phyloP scores from a whole-genome alignment of 768 basidiomycete species.

The Mycena rebaudengoi region DNA sequence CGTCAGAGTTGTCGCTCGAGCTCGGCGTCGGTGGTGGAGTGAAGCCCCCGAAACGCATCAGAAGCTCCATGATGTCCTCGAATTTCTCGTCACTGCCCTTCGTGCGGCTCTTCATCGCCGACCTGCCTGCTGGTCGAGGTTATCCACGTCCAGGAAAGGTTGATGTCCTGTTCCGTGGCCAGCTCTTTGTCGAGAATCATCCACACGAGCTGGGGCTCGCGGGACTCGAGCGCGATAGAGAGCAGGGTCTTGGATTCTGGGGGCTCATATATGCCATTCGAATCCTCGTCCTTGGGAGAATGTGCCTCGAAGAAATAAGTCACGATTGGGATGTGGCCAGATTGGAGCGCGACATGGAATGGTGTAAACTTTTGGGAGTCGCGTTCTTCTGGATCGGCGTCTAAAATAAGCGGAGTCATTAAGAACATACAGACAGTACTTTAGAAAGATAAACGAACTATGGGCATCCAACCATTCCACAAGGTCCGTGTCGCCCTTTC shows the following conservation, averaged over 20 bases:
- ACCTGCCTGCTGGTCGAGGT: constrained; percentile 46
- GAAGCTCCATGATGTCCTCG: constrained; percentile 60
- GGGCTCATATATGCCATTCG: constrained; percentile 54
- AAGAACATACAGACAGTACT: constrained; percentile 6
- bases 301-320: constrained; percentile 70
- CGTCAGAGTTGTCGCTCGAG: constrained; percentile 22
- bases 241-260: constrained; percentile 56
- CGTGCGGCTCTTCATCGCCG: constrained; percentile 31
- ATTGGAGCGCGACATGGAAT: constrained; percentile 70
- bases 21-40: constrained; percentile 50
- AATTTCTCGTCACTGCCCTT: constrained; percentile 48
- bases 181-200: constrained; percentile 69
- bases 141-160: constrained; percentile 58
- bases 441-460: constrained; percentile 50
- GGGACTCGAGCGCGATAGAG: constrained; percentile 64
- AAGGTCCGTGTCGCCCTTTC: constrained; percentile 62
- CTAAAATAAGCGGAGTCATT: constrained; percentile 45
- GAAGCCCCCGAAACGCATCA: constrained; percentile 61
- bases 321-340: constrained; percentile 60
- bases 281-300: constrained; percentile 62
- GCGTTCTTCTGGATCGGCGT: constrained; percentile 77
- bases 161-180: constrained; percentile 56
- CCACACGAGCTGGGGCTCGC: constrained; percentile 71
- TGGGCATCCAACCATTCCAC: constrained; percentile 78
- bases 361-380: constrained; percentile 66